phyloP scores from a whole-genome alignment of 2,329 filamentous ascomycete genomes.

The Fusarium irregulare region DNA sequence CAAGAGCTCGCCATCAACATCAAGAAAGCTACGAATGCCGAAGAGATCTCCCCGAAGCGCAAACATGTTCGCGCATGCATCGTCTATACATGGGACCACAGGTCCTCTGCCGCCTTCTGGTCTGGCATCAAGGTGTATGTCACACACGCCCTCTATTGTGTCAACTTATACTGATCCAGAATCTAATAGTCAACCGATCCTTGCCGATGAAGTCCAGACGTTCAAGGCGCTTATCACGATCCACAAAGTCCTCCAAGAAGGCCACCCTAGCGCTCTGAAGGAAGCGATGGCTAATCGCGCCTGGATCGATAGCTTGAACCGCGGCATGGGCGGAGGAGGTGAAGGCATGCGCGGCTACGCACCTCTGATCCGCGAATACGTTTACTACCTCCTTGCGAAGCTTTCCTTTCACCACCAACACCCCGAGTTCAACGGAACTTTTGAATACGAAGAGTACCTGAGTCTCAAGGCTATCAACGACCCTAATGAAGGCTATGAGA shows the following conservation, averaged over 20 bases:
- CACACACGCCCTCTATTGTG: conserved; percentile 37
- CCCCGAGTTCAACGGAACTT: conserved; percentile 97
- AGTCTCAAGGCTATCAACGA: conserved; percentile 98
- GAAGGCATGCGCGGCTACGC: conserved; percentile 92
- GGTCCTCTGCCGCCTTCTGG: conserved; percentile 95
- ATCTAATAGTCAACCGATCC: conserved; percentile 84
- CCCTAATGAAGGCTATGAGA: conserved; percentile 97
- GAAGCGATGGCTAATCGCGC: conserved; percentile 89
- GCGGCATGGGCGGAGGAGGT: conserved; percentile 81
- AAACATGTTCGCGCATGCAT: conserved; percentile 99
- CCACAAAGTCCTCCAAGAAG: conserved; percentile 97
- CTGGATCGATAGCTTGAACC: conserved; percentile 93
- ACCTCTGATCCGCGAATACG: conserved; percentile 94
- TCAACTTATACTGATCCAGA: conserved; percentile 13
- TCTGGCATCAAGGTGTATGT: conserved; percentile 96
- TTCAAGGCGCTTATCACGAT: conserved; percentile 98
- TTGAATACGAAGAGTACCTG: conserved; percentile 99
- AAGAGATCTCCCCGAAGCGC: conserved; percentile 75
- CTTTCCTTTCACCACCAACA: conserved; percentile 96
- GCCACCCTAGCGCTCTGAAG: conserved; percentile 85
- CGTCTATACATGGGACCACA: conserved; percentile 99
- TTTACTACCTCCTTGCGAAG: conserved; percentile 94
- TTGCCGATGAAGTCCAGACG: conserved; percentile 97
- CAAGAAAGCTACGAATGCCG: conserved; percentile 74
- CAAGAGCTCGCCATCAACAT: conserved; percentile 77